Evolutionary conservation across 768 basidiomycete species (phyloP).

Genomic region (Tricholomella constricta): DNA sequence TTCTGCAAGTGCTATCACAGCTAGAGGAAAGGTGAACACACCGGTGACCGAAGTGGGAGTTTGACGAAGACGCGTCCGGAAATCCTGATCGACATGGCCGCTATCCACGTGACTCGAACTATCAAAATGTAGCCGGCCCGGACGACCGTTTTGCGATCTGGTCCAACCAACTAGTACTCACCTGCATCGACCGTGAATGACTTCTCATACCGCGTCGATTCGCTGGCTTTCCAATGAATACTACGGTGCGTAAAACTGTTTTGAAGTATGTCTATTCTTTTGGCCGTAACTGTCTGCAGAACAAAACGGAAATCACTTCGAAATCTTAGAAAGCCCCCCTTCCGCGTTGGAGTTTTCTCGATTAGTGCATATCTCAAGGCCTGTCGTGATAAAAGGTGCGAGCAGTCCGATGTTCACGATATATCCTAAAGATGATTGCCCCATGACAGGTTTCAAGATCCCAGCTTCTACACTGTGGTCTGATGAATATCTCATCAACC

Average conservation of each 20-base stretch:
- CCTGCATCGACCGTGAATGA: neutral
- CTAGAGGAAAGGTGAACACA: neutral
- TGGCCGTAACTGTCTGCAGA: constrained; percentile 35
- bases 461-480: constrained; percentile 63
- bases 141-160: no score
- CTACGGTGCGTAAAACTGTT: constrained; percentile 29
- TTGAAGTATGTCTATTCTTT: neutral
- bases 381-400: constrained; percentile 71
- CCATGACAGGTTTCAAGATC: constrained; percentile 45
- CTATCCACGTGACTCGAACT: neutral
- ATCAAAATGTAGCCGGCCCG: no score
- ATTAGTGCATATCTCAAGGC: constrained; percentile 67
- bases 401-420: neutral
- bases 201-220: constrained; percentile 3
- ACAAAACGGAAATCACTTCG: constrained; percentile 56
- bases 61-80: constrained; percentile 10
- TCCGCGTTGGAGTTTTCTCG: constrained; percentile 69
- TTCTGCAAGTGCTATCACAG: neutral
- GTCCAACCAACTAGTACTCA: neutral
- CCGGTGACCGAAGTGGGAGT: no score
- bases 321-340: constrained; percentile 56
- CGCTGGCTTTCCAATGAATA: constrained; percentile 43
- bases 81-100: neutral
- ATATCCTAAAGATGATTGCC: neutral
- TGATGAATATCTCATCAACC: constrained; percentile 57